Evolutionary conservation across 441 rosid genomes (phyloP), one percentile per base, ranked within the genome.

Genomic region (Erodium chrysanthum): DNA sequence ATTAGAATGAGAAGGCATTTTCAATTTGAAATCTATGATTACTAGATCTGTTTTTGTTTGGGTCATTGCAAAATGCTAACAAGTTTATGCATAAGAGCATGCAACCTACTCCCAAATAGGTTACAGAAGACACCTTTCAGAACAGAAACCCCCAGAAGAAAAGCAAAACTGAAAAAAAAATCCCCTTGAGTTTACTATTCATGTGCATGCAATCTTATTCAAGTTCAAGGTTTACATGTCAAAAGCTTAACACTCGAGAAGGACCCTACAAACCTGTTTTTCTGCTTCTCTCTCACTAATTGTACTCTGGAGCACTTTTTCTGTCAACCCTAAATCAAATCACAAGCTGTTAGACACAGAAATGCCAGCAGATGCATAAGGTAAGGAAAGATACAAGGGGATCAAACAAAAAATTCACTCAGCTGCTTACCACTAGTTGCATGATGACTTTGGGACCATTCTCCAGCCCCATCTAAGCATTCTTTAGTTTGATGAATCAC

Each of bases 371-470:
- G 52, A 61, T 25, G 25, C 46, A 11, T 2, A 35, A 4, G 7
- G 42, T 31, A 59, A 35, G 18, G 22, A 5, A 65, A 75, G 35
- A 66, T 58, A 11, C 18, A 48, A 31, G 3, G 33, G 3, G 33
- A 25, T 50, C 37, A 23, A 70, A 25, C 23, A 70, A 54, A 46
- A 58, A 25, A 27, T 23, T 40, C 63, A 61, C 29, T 40, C 12
- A 44, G 70, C 25, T 50, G 68, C 85, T 78, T 81, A 93, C 98
- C 97, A 76, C 97, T 91, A 70, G 86, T 90, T 25, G 81, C 89
- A 69, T 91, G 98, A 83, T 91, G 97, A 70, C 65, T 76, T 81
- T 84, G 90, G 78, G 96, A 91, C 98, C 98, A 89, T 42, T 91
- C 96, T 63, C 86, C 87, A 95, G 90, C 91, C 70, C 77, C 69